phyloP scores from a whole-genome alignment of 306 rosid species.

The Begonia fuchsioides region DNA sequence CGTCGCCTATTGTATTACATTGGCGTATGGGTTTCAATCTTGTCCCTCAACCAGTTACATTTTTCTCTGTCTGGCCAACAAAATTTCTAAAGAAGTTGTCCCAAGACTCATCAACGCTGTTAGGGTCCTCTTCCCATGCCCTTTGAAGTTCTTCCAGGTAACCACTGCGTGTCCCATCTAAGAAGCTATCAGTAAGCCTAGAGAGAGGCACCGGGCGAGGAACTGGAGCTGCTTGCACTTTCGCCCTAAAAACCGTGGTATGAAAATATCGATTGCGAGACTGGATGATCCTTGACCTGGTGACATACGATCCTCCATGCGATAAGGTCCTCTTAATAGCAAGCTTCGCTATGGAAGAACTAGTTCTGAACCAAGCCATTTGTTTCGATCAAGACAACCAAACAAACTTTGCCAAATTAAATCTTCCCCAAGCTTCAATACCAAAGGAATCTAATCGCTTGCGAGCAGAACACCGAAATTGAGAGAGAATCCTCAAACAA shows the following conservation, averaged over 20 bases:
- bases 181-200: constrained; percentile 69
- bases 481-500: no score
- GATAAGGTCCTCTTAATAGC: constrained; percentile 41
- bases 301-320: constrained; percentile 32
- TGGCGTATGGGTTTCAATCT: constrained; percentile 66
- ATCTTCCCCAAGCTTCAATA: no score
- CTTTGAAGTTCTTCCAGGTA: constrained; percentile 93
- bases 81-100: constrained; percentile 93
- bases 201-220: constrained; percentile 84
- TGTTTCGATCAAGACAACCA: no score
- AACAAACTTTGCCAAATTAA: no score
- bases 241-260: constrained; percentile 38
- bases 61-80: constrained; percentile 70
- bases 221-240: constrained; percentile 52
- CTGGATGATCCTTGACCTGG: constrained; percentile 40
- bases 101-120: constrained; percentile 91
- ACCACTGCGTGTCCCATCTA: constrained; percentile 88
- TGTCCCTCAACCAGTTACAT: constrained; percentile 84
- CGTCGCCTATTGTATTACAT: constrained; percentile 51
- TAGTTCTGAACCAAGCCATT: constrained; percentile 87
- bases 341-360: constrained; percentile 47
- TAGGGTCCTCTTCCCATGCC: constrained; percentile 94
- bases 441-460: no score
- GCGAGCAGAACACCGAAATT: no score
- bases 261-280: constrained; percentile 39